Evolutionary conservation across 257 asterid genomes (phyloP).

Genomic region (Ligustrum vulgare): DNA sequence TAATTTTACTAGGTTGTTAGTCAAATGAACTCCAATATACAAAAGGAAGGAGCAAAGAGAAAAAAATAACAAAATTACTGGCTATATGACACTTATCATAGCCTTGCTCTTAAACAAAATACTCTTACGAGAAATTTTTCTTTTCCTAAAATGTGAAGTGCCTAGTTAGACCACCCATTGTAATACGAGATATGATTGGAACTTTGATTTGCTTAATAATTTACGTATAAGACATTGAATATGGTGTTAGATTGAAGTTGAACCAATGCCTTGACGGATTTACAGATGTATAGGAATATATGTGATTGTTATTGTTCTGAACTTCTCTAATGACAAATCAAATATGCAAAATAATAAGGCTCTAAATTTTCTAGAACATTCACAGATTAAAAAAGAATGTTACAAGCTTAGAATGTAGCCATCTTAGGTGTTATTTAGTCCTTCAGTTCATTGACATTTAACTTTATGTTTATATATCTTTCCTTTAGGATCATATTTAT

Average conservation of each 20-base stretch:
- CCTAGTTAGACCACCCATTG: neutral
- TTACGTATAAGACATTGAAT: neutral
- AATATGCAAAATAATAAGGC: neutral
- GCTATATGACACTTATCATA: neutral
- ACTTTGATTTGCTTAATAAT: neutral
- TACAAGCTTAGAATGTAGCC: neutral
- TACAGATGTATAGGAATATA: neutral
- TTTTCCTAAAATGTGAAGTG: no score
- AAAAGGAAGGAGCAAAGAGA: neutral
- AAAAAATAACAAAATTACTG: neutral
- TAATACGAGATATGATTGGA: neutral
- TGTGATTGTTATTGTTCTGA: neutral
- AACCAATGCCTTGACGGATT: neutral
- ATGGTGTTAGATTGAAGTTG: neutral
- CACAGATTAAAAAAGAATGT: neutral
- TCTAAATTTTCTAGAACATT: neutral
- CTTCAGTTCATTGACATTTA: neutral
- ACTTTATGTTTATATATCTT: slow-evolving; percentile 21
- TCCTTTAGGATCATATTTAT: slow-evolving; percentile 69
- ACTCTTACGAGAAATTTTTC: neutral
- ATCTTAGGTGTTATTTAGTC: neutral
- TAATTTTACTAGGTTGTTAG: neutral
- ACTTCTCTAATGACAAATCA: neutral
- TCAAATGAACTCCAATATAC: neutral
- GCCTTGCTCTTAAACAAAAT: neutral